These are phyloP conservation scores for Lumnitzera littorea DNA, from an alignment of 345 rosid species.

Conservation along the genomic window DNA sequence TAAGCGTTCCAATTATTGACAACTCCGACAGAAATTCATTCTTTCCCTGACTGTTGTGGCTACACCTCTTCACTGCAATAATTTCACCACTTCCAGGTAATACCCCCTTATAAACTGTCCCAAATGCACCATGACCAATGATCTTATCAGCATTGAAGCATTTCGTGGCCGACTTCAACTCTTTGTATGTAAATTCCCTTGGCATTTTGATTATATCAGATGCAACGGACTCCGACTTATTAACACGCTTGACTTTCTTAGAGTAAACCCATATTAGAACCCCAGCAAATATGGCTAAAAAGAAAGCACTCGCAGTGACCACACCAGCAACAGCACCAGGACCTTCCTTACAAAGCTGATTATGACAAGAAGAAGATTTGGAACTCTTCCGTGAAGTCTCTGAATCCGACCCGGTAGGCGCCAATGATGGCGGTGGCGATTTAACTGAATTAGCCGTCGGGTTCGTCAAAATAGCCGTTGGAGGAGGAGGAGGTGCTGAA, in stretches of 20 bases:
- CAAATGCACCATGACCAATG: constrained; percentile 92
- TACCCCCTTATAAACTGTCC: constrained; percentile 85
- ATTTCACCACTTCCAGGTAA: constrained; percentile 59
- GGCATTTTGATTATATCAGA: constrained; percentile 82
- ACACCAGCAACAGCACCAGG: constrained; percentile 97
- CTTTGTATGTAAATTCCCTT: constrained; percentile 80
- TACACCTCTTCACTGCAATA: constrained; percentile 87
- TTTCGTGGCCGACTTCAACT: constrained; percentile 75
- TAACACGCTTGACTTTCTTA: constrained; percentile 40
- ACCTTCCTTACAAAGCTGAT: constrained; percentile 74
- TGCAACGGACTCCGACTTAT: constrained; percentile 56
- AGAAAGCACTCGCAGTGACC: constrained; percentile 83
- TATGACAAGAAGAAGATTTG: constrained; percentile 61
- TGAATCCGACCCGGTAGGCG: constrained; percentile 34
- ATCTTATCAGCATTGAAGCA: constrained; percentile 56
- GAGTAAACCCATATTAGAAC: constrained; percentile 66
- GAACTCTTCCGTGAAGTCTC: constrained; percentile 26
- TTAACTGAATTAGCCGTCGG: constrained; percentile 58
- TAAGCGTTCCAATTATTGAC: constrained; percentile 73
- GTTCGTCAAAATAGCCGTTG: constrained; percentile 49
- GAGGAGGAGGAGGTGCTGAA: constrained; percentile 52
- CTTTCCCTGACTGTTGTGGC: constrained; percentile 82
- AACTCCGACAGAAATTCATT: constrained; percentile 78
- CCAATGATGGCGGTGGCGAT: constrained; percentile 57
- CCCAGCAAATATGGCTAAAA: constrained; percentile 73